Evolutionary conservation across 2,329 filamentous ascomycete species (phyloP).

Genomic region (Monosporascus sp.): DNA sequence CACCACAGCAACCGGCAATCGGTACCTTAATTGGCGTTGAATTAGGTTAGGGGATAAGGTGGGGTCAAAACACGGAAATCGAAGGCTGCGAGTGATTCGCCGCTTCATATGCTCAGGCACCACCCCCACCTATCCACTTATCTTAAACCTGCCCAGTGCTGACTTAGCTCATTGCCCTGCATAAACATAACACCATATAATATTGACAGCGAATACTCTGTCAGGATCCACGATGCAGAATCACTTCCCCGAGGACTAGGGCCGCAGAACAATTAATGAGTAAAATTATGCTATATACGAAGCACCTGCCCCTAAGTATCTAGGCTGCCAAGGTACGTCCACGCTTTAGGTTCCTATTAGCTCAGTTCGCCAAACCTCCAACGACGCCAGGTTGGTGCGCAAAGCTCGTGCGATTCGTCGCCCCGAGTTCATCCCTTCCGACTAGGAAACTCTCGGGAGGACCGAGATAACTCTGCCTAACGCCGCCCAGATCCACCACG

Average conservation of each 20-base stretch:
- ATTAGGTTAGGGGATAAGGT: background rate
- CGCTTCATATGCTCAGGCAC: background rate
- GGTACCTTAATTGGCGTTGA: background rate
- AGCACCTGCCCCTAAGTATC: background rate
- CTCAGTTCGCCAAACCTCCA: background rate
- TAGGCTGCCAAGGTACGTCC: background rate
- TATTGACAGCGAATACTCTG: too few species aligned
- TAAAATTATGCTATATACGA: too few species aligned
- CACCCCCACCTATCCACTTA: background rate
- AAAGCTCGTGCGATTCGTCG: conserved; percentile 34
- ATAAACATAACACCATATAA: background rate
- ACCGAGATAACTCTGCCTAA: conserved; percentile 49
- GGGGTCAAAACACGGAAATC: background rate
- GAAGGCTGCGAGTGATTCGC: background rate
- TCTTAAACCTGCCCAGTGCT: background rate
- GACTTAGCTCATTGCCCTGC: background rate
- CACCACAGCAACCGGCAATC: background rate
- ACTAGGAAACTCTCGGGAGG: conserved; percentile 51
- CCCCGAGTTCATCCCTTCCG: conserved; percentile 33
- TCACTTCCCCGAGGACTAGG: too few species aligned
- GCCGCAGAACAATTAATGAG: too few species aligned
- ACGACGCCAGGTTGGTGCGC: conserved; percentile 9
- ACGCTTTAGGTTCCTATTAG: background rate
- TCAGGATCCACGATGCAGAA: too few species aligned
- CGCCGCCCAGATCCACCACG: conserved; percentile 50